A percentile compares a stretch with the other conserved stretches of the same genome.
These are phyloP conservation scores for Blastomyces gilchristii DNA, from an alignment of 2,329 filamentous ascomycete genomes.

Conservation along the genomic window DNA sequence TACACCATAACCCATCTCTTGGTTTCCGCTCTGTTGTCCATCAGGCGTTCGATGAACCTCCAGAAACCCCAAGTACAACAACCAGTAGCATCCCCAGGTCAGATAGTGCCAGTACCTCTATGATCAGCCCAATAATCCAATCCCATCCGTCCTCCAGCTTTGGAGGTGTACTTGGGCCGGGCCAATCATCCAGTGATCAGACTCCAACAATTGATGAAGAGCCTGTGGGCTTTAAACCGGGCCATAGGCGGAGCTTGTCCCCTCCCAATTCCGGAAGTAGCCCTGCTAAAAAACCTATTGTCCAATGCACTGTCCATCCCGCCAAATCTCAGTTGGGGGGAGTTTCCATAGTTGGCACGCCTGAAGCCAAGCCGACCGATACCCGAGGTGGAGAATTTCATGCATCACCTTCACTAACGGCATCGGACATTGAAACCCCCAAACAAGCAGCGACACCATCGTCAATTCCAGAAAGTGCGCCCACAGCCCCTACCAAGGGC, in stretches of 20 bases:
- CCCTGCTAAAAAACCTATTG: conserved; percentile 48
- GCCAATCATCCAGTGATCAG: conserved; percentile 22
- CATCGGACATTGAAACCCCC: neutral
- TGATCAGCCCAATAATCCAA: conserved; percentile 57
- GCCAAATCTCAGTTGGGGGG: conserved; percentile 38
- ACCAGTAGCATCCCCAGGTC: conserved; percentile 47
- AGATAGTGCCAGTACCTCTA: conserved; percentile 52
- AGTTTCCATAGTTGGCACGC: neutral
- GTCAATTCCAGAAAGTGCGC: neutral
- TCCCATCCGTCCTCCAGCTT: conserved; percentile 40
- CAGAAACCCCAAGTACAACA: conserved; percentile 43
- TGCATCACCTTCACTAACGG: neutral
- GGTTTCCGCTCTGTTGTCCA: conserved; percentile 53
- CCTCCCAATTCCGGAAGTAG: conserved; percentile 51
- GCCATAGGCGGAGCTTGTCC: conserved; percentile 48
- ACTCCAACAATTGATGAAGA: conserved; percentile 50
- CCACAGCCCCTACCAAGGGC: neutral
- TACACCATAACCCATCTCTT: conserved; percentile 45
- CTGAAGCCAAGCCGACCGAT: neutral
- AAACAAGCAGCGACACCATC: neutral
- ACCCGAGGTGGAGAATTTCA: neutral
- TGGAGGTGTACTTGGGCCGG: conserved; percentile 27
- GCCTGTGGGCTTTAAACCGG: conserved; percentile 40
- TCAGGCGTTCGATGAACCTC: conserved; percentile 51
- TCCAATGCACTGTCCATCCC: conserved; percentile 36